Base-by-base conservation (phyloP, 1,284 basidiomycete species). In the Wallemia mellicola region DNA sequence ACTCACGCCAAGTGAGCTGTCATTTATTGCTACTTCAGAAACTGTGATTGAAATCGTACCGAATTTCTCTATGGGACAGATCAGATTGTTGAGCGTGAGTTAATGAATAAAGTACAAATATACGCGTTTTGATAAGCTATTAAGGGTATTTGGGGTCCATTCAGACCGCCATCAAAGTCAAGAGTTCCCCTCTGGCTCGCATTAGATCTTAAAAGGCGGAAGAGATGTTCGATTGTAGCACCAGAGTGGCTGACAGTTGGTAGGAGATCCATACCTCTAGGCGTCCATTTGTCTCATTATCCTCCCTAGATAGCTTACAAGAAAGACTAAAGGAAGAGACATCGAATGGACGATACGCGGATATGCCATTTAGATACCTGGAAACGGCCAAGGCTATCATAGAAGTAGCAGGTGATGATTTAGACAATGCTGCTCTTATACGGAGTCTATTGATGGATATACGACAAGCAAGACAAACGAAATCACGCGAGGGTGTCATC, bases 181-280 rank as follows among this genome's bases (percentile, higher is more conserved):
- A 75, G 76, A 61, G 79, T 96, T 11, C 94, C 94, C 0, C 74
- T 96, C 2, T 98, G 92, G 94, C 82, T 98, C 71, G 92, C 89
- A 0, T 73, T 86, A 3, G 87, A 92, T 65, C 73, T 98, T 60
- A 96, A 96, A 70, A 71, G 82, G 64, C 94, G 94, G 74, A 82
- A 84, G 66, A 92, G 92, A 69, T 96, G 92, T 63, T 78, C 86
- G 64, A 84, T 98, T 55, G 76, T 95, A 2, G 76, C 86, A 0
- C 92, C 92, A 1, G 75, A 77, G 26, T 98, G 92, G 92, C 74
- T 98, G 27, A 78, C 74, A 60, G 77, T 84, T 58, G 88, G 91
- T 88, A 62, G 61, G 80, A 71, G 54, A 55, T n/a, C 7, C 2
- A 24, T 19, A 17, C 58, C 27, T 3, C 30, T 27, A 17, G 24